Evolutionary conservation across 2,329 filamentous ascomycete species (phyloP).

Genomic region (Curvularia verruculosa): DNA sequence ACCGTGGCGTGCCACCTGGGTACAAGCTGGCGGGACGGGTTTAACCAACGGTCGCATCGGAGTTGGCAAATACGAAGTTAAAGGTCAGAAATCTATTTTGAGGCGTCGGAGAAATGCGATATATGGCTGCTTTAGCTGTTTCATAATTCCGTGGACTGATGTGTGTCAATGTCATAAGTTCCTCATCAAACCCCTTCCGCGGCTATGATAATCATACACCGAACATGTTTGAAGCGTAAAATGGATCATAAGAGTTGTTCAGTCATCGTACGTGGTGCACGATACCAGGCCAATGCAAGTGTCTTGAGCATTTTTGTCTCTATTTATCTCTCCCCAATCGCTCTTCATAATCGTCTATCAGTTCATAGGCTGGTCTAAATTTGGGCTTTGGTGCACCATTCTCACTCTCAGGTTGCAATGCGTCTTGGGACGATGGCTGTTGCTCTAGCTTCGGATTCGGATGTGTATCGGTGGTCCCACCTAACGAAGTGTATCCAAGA

Average conservation of each 20-base stretch:
- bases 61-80: not conserved
- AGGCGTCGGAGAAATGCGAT: not conserved
- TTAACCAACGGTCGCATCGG: not conserved
- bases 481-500: constrained; percentile 87
- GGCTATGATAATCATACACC: not conserved
- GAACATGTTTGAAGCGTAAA: not conserved
- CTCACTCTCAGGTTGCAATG: constrained; percentile 17
- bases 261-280: not conserved
- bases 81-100: not conserved
- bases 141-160: too few relatives aligned
- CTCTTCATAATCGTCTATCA: constrained; percentile 51
- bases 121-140: not conserved
- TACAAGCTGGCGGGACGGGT: not conserved
- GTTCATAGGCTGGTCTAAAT: constrained; percentile 50
- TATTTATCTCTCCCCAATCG: constrained; percentile 48
- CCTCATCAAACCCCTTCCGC: not conserved
- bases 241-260: not conserved
- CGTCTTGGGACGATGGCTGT: constrained; percentile 28
- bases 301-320: constrained; percentile 5
- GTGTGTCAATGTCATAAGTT: not conserved
- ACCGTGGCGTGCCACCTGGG: not conserved
- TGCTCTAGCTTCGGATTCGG: constrained; percentile 73
- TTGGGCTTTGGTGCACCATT: constrained; percentile 30
- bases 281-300: not conserved
- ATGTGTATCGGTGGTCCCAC: constrained; percentile 84